Percentiles rank a stretch among this genome's conserved stretches.
Evolutionary conservation across 1,284 basidiomycete species (phyloP).

Genomic region (Irpex lacteus): DNA sequence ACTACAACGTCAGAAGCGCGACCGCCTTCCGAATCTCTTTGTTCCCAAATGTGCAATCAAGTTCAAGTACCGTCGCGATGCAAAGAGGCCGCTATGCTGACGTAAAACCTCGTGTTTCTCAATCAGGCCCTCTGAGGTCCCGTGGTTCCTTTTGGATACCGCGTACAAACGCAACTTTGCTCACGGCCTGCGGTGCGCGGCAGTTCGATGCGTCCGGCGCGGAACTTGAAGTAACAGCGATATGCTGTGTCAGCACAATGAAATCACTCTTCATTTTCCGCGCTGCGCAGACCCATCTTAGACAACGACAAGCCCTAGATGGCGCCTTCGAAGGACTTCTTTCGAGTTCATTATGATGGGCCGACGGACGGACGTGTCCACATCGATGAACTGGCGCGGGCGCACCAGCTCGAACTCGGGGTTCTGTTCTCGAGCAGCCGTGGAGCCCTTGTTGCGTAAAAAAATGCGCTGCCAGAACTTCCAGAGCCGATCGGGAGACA

Average conservation of each 20-base stretch:
- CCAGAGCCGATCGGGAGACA: neutral
- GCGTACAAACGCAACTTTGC: neutral
- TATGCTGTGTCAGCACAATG: neutral
- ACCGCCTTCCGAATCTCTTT: neutral
- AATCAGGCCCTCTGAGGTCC: neutral
- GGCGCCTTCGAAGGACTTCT: neutral
- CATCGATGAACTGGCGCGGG: neutral
- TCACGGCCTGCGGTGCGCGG: neutral
- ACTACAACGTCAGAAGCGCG: neutral
- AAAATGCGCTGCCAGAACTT: neutral
- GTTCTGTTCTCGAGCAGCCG: neutral
- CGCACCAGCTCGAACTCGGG: neutral
- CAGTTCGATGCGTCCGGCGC: neutral
- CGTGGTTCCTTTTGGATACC: neutral
- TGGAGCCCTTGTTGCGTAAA: neutral
- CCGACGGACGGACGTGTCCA: neutral
- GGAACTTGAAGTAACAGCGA: neutral
- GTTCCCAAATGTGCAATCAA: neutral
- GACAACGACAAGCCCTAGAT: neutral
- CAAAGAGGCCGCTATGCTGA: neutral
- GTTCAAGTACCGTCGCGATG: neutral
- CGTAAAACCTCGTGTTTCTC: neutral
- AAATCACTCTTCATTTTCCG: neutral
- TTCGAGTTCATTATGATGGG: neutral
- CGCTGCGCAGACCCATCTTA: neutral